phyloP scores from a whole-genome alignment of 1,139 yeast species.

The Lodderomyces orthopsilosis region DNA sequence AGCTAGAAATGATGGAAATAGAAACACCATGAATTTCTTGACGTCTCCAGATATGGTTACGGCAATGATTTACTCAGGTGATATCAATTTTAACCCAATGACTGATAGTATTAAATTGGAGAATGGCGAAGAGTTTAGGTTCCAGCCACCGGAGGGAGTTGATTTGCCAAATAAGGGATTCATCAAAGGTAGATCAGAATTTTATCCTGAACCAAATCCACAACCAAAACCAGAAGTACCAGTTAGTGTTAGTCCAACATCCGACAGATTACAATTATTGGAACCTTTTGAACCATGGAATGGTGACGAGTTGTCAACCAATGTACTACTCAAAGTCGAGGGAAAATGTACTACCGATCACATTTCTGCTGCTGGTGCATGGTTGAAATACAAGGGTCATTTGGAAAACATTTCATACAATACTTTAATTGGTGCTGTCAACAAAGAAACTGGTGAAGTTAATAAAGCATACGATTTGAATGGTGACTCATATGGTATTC shows the following conservation, averaged over 20 bases:
- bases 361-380: constrained; percentile 98
- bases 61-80: constrained; percentile 93
- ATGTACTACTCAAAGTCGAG: constrained; percentile 82
- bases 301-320: constrained; percentile 75
- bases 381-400: constrained; percentile 98
- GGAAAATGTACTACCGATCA: constrained; percentile 99
- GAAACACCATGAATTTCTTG: constrained; percentile 93
- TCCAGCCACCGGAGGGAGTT: constrained; percentile 74
- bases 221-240: constrained; percentile 65
- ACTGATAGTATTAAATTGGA: constrained; percentile 67
- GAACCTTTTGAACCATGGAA: constrained; percentile 88
- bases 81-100: constrained; percentile 82
- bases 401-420: constrained; percentile 92
- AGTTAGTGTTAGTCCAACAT: constrained; percentile 72
- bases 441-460: constrained; percentile 94
- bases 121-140: constrained; percentile 70
- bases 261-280: constrained; percentile 71
- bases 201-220: constrained; percentile 83
- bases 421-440: constrained; percentile 94
- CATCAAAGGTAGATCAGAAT: constrained; percentile 74
- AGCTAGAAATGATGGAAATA: constrained; percentile 96
- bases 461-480: constrained; percentile 86
- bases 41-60: constrained; percentile 97
- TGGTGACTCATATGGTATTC: constrained; percentile 76
- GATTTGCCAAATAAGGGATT: constrained; percentile 84